Percentiles rank a stretch among this genome's conserved stretches.
phyloP scores from a whole-genome alignment of 768 basidiomycete species.

The Pleurotus citrinopileatus region DNA sequence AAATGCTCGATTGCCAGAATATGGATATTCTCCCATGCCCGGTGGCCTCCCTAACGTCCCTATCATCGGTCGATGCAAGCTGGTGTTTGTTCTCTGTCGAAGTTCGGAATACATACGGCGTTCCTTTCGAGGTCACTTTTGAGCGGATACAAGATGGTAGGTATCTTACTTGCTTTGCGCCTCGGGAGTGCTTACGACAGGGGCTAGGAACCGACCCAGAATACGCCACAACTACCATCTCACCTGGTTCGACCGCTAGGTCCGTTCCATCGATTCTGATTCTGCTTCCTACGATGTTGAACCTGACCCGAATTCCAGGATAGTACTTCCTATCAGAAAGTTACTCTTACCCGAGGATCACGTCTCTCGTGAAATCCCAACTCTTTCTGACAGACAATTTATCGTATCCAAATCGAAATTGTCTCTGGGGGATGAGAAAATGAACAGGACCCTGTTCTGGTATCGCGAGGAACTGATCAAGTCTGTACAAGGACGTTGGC shows the following conservation, averaged over 20 bases:
- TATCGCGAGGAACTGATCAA: slow-evolving; percentile 87
- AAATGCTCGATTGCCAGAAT: slow-evolving; percentile 84
- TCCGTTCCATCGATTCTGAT: slow-evolving; percentile 26
- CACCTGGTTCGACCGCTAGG: slow-evolving; percentile 87
- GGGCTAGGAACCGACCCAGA: slow-evolving; percentile 36
- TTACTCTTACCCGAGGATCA: slow-evolving; percentile 57
- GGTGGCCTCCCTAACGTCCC: slow-evolving; percentile 24
- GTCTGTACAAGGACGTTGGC: slow-evolving; percentile 70
- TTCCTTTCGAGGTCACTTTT: slow-evolving; percentile 88
- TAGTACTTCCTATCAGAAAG: slow-evolving; percentile 72
- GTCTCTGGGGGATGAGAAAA: slow-evolving; percentile 52
- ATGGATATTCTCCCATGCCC: slow-evolving; percentile 80
- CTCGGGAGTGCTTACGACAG: background rate
- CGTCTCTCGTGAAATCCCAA: slow-evolving; percentile 72
- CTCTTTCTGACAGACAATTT: slow-evolving; percentile 86
- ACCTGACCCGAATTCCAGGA: slow-evolving; percentile 30
- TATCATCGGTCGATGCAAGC: slow-evolving; percentile 36
- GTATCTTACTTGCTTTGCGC: slow-evolving; percentile 7
- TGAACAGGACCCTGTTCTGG: slow-evolving; percentile 89
- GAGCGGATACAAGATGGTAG: slow-evolving; percentile 63
- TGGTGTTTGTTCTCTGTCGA: slow-evolving; percentile 90
- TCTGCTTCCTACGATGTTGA: background rate
- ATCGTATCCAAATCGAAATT: slow-evolving; percentile 75
- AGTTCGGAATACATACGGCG: slow-evolving; percentile 88
- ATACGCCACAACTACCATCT: slow-evolving; percentile 57